phyloP scores from a whole-genome alignment of 192 early-diverging fungal genomes.

The Cladochytrium replicatum region DNA sequence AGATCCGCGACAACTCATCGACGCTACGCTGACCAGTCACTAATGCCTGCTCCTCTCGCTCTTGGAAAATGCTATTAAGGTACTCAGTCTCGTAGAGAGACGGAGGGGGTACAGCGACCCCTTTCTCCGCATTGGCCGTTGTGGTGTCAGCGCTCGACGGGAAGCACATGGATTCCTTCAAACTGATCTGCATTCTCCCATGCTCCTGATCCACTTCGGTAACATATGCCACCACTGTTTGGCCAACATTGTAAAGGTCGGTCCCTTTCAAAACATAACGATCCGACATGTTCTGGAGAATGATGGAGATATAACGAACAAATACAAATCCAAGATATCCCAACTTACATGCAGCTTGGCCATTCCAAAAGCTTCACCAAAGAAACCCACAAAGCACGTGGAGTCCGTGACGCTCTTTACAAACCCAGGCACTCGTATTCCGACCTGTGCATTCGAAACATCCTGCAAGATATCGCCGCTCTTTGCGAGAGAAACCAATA shows the following conservation, averaged over 20 bases:
- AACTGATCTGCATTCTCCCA: conserved; percentile 42
- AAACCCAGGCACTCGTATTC: conserved; percentile 56
- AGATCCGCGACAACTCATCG: conserved; percentile 5
- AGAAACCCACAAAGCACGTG: conserved; percentile 59
- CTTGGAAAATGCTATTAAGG: conserved; percentile 24
- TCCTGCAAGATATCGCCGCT: conserved; percentile 24
- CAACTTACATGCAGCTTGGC: conserved; percentile 30
- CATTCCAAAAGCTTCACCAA: conserved; percentile 44
- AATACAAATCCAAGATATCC: not conserved
- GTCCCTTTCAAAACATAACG: conserved; percentile 44
- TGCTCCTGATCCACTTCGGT: conserved; percentile 37
- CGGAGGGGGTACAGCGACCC: conserved; percentile 4
- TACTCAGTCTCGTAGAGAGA: conserved; percentile 9
- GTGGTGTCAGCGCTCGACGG: not conserved
- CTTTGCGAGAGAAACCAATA: conserved; percentile 48
- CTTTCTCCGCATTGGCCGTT: not conserved
- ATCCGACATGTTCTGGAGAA: conserved; percentile 47
- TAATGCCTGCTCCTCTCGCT: no score
- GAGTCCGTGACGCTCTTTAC: conserved; percentile 61
- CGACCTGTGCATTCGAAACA: conserved; percentile 21
- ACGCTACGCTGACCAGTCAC: not conserved
- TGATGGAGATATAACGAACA: conserved; percentile 4
- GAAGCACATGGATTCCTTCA: conserved; percentile 51
- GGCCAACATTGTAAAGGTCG: conserved; percentile 45
- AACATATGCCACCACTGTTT: conserved; percentile 63